A percentile compares a stretch with the other conserved stretches of the same genome.
Conservation (phyloP, 2,329 filamentous ascomycete genomes). For the Diplodia sapinea region DNA sequence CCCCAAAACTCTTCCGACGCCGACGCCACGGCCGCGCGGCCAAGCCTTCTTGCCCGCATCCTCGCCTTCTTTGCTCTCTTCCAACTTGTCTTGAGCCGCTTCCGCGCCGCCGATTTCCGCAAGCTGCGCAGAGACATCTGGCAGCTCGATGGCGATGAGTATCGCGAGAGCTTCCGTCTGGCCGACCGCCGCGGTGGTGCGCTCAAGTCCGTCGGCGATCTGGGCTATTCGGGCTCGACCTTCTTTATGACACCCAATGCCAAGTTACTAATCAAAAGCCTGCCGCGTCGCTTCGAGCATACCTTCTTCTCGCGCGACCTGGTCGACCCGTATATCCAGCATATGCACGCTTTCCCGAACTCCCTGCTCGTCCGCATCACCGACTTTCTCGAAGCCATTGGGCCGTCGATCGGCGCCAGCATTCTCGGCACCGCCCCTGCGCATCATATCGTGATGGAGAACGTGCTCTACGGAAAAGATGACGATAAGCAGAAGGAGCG, state of each 20-base stretch:
- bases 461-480: conserved; percentile 67
- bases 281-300: conserved; percentile 73
- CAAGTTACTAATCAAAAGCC: conserved; percentile 73
- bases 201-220: conserved; percentile 66
- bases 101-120: conserved; percentile 57
- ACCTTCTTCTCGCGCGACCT: conserved; percentile 72
- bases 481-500: conserved; percentile 50
- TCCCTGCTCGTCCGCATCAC: conserved; percentile 74
- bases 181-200: conserved; percentile 47
- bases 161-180: conserved; percentile 59
- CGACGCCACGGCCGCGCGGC: conserved; percentile 35
- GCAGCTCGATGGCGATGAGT: conserved; percentile 61
- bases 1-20: conserved; percentile 34
- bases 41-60: conserved; percentile 51
- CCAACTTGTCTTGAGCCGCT: conserved; percentile 55
- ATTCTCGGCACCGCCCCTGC: conserved; percentile 66
- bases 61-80: conserved; percentile 62
- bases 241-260: conserved; percentile 72
- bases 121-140: conserved; percentile 59
- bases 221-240: conserved; percentile 77
- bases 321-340: conserved; percentile 66
- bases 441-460: conserved; percentile 81
- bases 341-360: conserved; percentile 65
- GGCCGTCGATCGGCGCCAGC: conserved; percentile 66
- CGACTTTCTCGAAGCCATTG: conserved; percentile 67